Evolutionary conservation across 305 asterid genomes (phyloP), one percentile per base, ranked within the genome.

Genomic region (Fraxinus greggii): DNA sequence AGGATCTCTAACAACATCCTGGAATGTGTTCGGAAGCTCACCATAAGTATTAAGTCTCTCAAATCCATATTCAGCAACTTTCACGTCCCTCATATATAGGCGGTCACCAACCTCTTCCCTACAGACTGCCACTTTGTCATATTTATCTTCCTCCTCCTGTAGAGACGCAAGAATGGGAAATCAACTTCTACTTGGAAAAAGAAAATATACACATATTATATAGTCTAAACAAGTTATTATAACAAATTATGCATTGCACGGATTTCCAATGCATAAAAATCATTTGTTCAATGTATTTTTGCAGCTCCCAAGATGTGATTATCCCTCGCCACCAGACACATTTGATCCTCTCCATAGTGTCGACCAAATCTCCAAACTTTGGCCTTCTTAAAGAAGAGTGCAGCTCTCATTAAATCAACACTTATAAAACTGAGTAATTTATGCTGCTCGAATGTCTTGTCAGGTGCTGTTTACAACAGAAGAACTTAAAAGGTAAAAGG

Each of bases 81-180:
- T 84, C 81, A 88, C 88, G 13, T 90, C 89, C 80, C 73, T 86
- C 92, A 88, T 79, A 51, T 87, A 93, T 36, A 89, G 0, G 80
- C 91, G 92, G 83, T 91, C 94, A 76, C 88, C 88, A 23, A 70
- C 81, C 51, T 86, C 77, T 59, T 86, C 91, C 67, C 75, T 69
- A 83, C 93, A 95, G 29, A 88, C 88, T n/a, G 98, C 98, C 81
- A 94, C 92, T 88, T 90, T 93, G 88, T 95, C 99, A 82, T 75
- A 92, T 85, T 90, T 90, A 76, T 95, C 97, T 90, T 94, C 98
- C 87, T 95, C 99, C 70, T 95, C 98, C 98, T 94, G 90, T 76
- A 80, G 70, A 42, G 51, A 31, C 69, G 13, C 76, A 45, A 42
- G 26, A 21, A 54, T 35, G 40, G 51, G 3, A 21, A 70, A 31